Conservation (phyloP, 2,329 filamentous ascomycete species). For the Trichoderma sp. region DNA sequence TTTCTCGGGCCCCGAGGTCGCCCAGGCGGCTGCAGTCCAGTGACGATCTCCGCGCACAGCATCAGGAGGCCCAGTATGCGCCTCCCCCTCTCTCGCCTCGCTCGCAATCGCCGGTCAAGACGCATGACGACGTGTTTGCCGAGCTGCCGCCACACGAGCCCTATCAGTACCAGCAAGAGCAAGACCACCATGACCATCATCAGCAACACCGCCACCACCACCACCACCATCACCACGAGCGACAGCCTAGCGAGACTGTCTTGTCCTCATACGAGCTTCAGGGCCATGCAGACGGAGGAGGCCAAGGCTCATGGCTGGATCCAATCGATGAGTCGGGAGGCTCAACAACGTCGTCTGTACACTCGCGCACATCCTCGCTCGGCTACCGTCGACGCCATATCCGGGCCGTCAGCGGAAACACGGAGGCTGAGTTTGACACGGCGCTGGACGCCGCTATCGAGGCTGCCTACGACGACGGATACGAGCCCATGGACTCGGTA, state of each 20-base stretch:
- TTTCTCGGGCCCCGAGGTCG: conserved; percentile 53
- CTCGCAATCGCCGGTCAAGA: conserved; percentile 49
- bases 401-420: conserved; percentile 67
- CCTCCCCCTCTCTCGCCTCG: conserved; percentile 70
- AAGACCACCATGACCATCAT: conserved; percentile 16
- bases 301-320: conserved; percentile 88
- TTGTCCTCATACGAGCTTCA: conserved; percentile 26
- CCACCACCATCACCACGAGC: background rate
- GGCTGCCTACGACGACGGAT: conserved; percentile 90
- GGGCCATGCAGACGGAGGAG: conserved; percentile 56
- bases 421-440: conserved; percentile 89
- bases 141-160: conserved; percentile 6
- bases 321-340: conserved; percentile 88
- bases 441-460: conserved; percentile 94
- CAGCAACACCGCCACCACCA: conserved; percentile 25
- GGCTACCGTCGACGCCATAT: conserved; percentile 70
- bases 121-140: conserved; percentile 31
- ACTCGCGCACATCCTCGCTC: conserved; percentile 75
- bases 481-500: conserved; percentile 67
- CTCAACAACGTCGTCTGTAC: conserved; percentile 76
- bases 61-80: conserved; percentile 61
- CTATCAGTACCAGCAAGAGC: conserved; percentile 31
- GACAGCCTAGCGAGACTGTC: conserved; percentile 15
- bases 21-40: conserved; percentile 40
- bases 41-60: conserved; percentile 48